Base-by-base conservation (phyloP, 805 yeast genomes). In the Yarrowia divulgata region DNA sequence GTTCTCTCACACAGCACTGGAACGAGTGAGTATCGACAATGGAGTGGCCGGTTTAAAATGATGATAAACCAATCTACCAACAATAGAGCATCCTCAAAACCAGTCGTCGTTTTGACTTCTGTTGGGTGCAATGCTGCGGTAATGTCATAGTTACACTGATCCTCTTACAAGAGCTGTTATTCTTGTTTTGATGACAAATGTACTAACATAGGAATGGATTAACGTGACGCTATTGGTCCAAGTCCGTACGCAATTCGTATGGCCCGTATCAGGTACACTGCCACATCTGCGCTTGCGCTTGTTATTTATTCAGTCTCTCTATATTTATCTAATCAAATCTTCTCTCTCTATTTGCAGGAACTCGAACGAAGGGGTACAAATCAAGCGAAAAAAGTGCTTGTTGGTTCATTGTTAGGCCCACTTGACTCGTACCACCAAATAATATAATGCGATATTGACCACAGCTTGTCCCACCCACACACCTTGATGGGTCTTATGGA, bases 71-170 rank as follows among this genome's bases (percentile, higher is more conserved):
- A 63, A 63, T 63, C 57, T 63, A 48, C 55, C 68, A 48, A 46
- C 46, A 48, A 48, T 48, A 32, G 68, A 63, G 68, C 57, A 23
- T 14, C 68, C 55, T 45, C 64, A 37, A 48, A 63, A 48, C 45
- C 68, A 63, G 55, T 63, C 37, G 57, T 63, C 68, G 68, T 63
- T 40, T 63, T 63, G 68, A 63, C 57, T 63, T 63, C 57, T 63
- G 68, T 63, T 62, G 68, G 57, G 23, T 23, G 68, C 68, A 63
- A 63, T 63, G 68, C 68, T 63, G 68, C 68, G 68, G 68, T 63
- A 63, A 63, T 63, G 68, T 63, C 68, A 63, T 63, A 63, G 68
- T 63, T 63, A 63, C 68, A 48, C 68, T 63, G 68, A 63, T 48
- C 48, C 13, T 18, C 8, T 34, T 45, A 12, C 54, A 34, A 34